Evolutionary conservation across 257 asterid species (phyloP).

Genomic region (Przewalskia tangutica): DNA sequence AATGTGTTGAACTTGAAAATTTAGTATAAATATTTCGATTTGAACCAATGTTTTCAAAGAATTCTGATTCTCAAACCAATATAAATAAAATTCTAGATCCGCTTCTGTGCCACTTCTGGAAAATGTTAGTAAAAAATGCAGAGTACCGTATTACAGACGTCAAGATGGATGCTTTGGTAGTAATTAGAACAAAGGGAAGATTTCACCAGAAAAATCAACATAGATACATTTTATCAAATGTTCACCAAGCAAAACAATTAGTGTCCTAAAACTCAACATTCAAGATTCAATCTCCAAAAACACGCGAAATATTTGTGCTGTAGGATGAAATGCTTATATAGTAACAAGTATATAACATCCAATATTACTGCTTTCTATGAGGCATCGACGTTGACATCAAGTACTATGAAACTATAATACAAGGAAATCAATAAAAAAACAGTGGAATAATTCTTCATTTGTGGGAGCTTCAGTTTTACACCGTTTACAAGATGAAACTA

Average conservation of each 20-base stretch:
- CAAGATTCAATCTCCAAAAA: not conserved
- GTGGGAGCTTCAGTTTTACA: constrained; percentile 19
- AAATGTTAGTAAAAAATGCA: not conserved
- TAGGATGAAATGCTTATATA: too few species aligned
- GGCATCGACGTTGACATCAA: not conserved
- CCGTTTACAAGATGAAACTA: constrained; percentile 21
- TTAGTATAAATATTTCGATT: not conserved
- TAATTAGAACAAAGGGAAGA: not conserved
- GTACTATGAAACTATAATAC: not conserved
- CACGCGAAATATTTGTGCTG: too few species aligned
- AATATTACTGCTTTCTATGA: not conserved
- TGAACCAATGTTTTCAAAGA: not conserved
- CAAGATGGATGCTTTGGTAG: not conserved
- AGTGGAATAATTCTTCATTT: constrained; percentile 8
- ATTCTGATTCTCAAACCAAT: not conserved
- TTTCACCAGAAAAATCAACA: not conserved
- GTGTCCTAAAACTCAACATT: not conserved
- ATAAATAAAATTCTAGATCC: not conserved
- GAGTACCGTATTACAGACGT: not conserved
- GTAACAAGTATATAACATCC: not conserved
- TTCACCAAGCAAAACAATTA: not conserved
- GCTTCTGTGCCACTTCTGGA: not conserved
- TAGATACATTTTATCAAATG: not conserved
- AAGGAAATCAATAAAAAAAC: not conserved
- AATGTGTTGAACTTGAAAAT: too few species aligned